Conservation (phyloP, 2,329 filamentous ascomycete genomes). For the Cucurbitaria berberidis region DNA sequence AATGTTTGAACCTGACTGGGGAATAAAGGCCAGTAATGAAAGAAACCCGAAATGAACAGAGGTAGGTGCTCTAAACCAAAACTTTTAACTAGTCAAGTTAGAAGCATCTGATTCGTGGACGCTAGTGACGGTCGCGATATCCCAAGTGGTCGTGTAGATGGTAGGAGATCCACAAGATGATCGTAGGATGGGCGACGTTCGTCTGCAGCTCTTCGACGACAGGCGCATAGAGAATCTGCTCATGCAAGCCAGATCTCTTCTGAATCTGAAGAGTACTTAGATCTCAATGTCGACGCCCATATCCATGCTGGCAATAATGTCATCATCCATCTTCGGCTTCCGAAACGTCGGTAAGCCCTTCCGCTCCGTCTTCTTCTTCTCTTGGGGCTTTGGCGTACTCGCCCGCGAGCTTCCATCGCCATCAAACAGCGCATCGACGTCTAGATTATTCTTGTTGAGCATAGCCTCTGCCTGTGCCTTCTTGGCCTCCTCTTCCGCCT, state of each 20-base stretch:
- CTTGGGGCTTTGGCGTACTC: constrained; percentile 54
- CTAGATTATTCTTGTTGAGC: constrained; percentile 37
- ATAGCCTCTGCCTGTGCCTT: constrained; percentile 49
- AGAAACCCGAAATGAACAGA: not conserved
- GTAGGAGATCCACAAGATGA: too few relatives aligned
- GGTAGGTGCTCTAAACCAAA: not conserved
- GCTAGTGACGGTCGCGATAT: too few relatives aligned
- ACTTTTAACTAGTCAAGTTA: not conserved
- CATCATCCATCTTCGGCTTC: constrained; percentile 83
- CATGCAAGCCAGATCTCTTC: too few relatives aligned
- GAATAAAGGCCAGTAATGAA: not conserved
- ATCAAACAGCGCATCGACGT: constrained; percentile 56
- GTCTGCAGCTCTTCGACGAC: too few relatives aligned
- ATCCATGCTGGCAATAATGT: constrained; percentile 88
- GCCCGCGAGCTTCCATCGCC: constrained; percentile 50
- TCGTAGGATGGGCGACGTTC: too few relatives aligned
- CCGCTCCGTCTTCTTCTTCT: constrained; percentile 60
- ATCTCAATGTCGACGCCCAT: constrained; percentile 92
- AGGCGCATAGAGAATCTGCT: too few relatives aligned
- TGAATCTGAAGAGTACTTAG: constrained; percentile 54
- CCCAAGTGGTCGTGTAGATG: too few relatives aligned
- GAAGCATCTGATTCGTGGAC: too few relatives aligned
- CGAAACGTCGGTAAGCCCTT: constrained; percentile 71
- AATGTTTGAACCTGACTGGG: not conserved
- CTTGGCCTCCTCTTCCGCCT: constrained; percentile 59